A percentile compares a stretch with the other conserved stretches of the same genome.
phyloP scores from a whole-genome alignment of 805 yeast genomes.

The Barnettozyma wickerhamii region DNA sequence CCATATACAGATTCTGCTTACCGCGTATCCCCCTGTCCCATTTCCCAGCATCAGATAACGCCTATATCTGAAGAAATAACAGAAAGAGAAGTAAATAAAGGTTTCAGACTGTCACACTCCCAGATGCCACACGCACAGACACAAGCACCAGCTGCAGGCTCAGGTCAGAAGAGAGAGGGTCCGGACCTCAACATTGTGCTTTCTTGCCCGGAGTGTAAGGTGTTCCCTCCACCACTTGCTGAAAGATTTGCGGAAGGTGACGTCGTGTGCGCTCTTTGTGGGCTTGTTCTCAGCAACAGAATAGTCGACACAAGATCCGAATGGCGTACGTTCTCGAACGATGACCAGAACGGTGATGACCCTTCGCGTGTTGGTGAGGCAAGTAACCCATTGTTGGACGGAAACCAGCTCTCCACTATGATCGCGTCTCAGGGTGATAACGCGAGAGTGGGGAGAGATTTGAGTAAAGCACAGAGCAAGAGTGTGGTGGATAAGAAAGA shows the following conservation, averaged over 20 bases:
- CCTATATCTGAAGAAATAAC: too few species aligned
- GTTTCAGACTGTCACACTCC: too few species aligned
- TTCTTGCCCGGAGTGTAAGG: slow-evolving; percentile 94
- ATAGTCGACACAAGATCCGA: slow-evolving; percentile 94
- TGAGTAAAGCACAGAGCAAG: slow-evolving; percentile 84
- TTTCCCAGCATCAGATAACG: too few species aligned
- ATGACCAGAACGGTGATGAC: slow-evolving; percentile 96
- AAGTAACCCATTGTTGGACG: slow-evolving; percentile 84
- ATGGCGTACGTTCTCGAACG: slow-evolving; percentile 98
- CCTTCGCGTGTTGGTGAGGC: slow-evolving; percentile 99
- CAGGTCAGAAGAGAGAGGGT: slow-evolving; percentile 37
- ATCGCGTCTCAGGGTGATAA: slow-evolving; percentile 80
- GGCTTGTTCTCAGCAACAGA: slow-evolving; percentile 85
- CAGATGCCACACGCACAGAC: too few species aligned
- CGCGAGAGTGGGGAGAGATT: slow-evolving; percentile 82
- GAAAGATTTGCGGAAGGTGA: slow-evolving; percentile 97
- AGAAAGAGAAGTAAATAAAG: slow-evolving; percentile 4
- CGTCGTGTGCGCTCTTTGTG: slow-evolving; percentile 97
- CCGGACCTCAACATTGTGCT: slow-evolving; percentile 85
- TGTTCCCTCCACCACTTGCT: slow-evolving; percentile 90
- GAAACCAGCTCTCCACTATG: slow-evolving; percentile 88
- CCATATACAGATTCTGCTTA: too few species aligned
- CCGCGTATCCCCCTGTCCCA: too few species aligned
- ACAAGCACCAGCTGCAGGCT: slow-evolving; percentile 8
- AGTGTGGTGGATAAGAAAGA: slow-evolving; percentile 85